These are phyloP conservation scores for Cicer chorassanicum DNA, from an alignment of 306 rosid species.

Conservation along the genomic window DNA sequence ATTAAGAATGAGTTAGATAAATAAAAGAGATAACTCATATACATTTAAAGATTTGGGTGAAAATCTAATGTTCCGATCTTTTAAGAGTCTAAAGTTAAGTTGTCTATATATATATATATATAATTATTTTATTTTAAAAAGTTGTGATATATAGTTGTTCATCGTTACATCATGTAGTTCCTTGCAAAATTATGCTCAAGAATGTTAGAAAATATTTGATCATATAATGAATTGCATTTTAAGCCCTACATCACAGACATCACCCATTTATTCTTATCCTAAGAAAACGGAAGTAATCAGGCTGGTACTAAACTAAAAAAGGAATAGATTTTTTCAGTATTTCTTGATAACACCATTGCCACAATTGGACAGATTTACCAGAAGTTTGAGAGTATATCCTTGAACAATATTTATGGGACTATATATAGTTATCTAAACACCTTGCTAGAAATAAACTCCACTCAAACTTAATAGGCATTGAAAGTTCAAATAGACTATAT, in stretches of 20 bases:
- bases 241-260: background rate
- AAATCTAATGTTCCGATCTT: no score
- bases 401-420: background rate
- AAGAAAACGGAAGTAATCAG: no score
- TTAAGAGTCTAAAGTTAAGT: background rate
- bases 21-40: background rate
- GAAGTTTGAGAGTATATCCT: background rate
- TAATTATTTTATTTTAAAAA: no score
- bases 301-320: no score
- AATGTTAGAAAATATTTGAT: conserved; percentile 18
- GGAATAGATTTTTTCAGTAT: background rate
- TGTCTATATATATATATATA: background rate
- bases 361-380: background rate
- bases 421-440: background rate
- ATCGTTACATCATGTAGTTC: conserved; percentile 11
- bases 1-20: background rate
- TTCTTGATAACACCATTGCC: background rate
- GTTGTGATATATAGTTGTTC: conserved; percentile 10
- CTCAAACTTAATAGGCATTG: conserved; percentile 7
- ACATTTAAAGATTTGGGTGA: no score
- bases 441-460: background rate
- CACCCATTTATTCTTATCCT: no score
- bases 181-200: conserved; percentile 9
- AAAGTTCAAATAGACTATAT: background rate
- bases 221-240: conserved; percentile 13